A percentile compares a stretch with the other conserved stretches of the same genome.
phyloP scores from a whole-genome alignment of 768 basidiomycete species.

The Galerina marginata region DNA sequence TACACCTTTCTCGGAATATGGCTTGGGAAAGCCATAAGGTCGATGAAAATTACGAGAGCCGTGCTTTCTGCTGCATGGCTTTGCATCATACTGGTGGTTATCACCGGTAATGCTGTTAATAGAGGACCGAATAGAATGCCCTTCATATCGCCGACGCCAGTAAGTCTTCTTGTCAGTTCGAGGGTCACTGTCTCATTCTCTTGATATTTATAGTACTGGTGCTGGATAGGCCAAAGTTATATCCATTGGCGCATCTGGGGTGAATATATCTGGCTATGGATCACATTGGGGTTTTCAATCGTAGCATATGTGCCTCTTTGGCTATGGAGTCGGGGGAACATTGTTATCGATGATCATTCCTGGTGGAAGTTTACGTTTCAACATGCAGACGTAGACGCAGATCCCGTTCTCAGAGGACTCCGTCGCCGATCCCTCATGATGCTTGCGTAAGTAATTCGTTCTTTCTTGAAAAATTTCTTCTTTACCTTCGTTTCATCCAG shows the following conservation, averaged over 20 bases:
- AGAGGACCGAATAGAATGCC: slow-evolving; percentile 9
- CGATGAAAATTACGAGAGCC: slow-evolving; percentile 29
- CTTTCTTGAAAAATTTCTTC: background rate
- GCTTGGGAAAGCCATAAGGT: slow-evolving; percentile 33
- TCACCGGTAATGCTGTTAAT: slow-evolving; percentile 32
- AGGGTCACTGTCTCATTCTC: background rate
- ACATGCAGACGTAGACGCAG: slow-evolving; percentile 11
- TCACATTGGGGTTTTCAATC: slow-evolving; percentile 39
- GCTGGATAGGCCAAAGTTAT: slow-evolving; percentile 44
- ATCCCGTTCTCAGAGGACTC: slow-evolving; percentile 15
- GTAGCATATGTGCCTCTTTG: slow-evolving; percentile 41
- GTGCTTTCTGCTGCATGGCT: slow-evolving; percentile 38
- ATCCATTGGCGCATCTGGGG: slow-evolving; percentile 38
- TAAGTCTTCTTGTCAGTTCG: slow-evolving; percentile 20
- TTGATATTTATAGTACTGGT: slow-evolving; percentile 39
- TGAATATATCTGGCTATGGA: slow-evolving; percentile 54
- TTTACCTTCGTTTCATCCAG: slow-evolving; percentile 16
- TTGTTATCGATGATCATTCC: slow-evolving; percentile 31
- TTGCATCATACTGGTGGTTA: slow-evolving; percentile 38
- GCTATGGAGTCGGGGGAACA: slow-evolving; percentile 41
- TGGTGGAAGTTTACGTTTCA: slow-evolving; percentile 41
- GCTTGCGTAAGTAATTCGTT: slow-evolving; percentile 32
- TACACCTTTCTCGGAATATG: slow-evolving; percentile 49
- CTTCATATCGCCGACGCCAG: slow-evolving; percentile 41
- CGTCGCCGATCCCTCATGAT: slow-evolving; percentile 29